These are phyloP conservation scores for Leptographium lundbergii DNA, from an alignment of 2,329 filamentous ascomycete genomes.

Conservation along the genomic window DNA sequence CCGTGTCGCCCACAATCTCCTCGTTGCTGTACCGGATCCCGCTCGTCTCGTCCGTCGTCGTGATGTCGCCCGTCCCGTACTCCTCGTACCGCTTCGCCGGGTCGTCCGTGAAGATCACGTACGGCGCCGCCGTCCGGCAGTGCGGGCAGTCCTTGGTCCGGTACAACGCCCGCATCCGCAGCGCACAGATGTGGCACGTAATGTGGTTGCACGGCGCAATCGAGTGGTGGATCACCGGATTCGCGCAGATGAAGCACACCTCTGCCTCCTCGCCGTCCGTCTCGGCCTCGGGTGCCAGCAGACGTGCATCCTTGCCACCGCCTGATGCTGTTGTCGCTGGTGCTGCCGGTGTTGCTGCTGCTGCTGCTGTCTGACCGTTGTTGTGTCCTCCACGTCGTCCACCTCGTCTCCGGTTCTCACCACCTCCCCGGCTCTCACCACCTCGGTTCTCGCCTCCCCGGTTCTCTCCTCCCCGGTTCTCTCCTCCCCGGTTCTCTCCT, in stretches of 20 bases:
- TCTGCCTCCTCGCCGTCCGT: constrained; percentile 44
- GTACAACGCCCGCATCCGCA: constrained; percentile 85
- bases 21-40: constrained; percentile 84
- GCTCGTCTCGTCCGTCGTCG: constrained; percentile 68
- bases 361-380: constrained; percentile 7
- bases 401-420: background rate
- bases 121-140: constrained; percentile 67
- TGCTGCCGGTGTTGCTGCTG: background rate
- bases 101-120: constrained; percentile 88
- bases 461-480: constrained; percentile 18
- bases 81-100: constrained; percentile 71
- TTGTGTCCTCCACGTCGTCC: background rate
- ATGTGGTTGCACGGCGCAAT: constrained; percentile 91
- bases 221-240: constrained; percentile 72
- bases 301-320: background rate
- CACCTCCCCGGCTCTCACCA: background rate
- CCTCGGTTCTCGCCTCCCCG: background rate
- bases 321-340: background rate
- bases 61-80: constrained; percentile 62
- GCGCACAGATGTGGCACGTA: constrained; percentile 89
- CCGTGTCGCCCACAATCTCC: constrained; percentile 83
- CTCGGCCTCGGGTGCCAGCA: background rate
- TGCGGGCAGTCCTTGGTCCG: constrained; percentile 96
- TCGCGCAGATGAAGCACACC: constrained; percentile 96
- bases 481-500: constrained; percentile 14